A percentile compares a stretch with the other conserved stretches of the same genome.
Evolutionary conservation across 495 filamentous ascomycete genomes (phyloP).

Genomic region (Hypomontagnella monticulosa): DNA sequence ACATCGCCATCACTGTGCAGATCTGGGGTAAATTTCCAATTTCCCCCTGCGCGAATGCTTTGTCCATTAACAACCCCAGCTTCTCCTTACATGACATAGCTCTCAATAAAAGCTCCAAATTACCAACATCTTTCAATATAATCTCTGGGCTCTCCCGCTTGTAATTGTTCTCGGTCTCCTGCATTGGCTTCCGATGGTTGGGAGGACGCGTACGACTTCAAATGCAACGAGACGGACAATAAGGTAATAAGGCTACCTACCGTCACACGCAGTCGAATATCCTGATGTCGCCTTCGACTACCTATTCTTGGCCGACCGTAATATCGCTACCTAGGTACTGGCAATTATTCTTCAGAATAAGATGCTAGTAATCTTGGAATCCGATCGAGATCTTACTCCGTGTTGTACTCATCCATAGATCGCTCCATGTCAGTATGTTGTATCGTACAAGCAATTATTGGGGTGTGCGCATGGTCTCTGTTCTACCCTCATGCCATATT

Average conservation of each 20-base stretch:
- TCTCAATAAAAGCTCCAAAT: slow-evolving; percentile 1
- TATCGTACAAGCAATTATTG: too few relatives aligned
- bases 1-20: slow-evolving; percentile 16
- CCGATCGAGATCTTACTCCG: too few relatives aligned
- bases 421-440: too few relatives aligned
- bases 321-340: too few relatives aligned
- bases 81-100: background rate
- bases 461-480: too few relatives aligned
- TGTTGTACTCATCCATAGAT: too few relatives aligned
- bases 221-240: slow-evolving; percentile 23
- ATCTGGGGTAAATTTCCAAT: slow-evolving; percentile 32
- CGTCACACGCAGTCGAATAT: slow-evolving; percentile 26
- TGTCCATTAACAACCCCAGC: slow-evolving; percentile 1
- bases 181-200: slow-evolving; percentile 17
- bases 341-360: too few relatives aligned
- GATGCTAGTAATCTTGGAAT: too few relatives aligned
- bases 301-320: background rate
- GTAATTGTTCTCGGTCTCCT: slow-evolving; percentile 6
- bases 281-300: background rate
- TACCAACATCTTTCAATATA: background rate
- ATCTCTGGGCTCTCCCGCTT: background rate
- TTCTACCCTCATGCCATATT: too few relatives aligned
- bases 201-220: slow-evolving; percentile 20
- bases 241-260: slow-evolving; percentile 30
- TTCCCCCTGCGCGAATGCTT: slow-evolving; percentile 6